Evolutionary conservation across 2,329 filamentous ascomycete species (phyloP), one percentile per base, ranked within the genome.

Genomic region (Colletotrichum somersetense): DNA sequence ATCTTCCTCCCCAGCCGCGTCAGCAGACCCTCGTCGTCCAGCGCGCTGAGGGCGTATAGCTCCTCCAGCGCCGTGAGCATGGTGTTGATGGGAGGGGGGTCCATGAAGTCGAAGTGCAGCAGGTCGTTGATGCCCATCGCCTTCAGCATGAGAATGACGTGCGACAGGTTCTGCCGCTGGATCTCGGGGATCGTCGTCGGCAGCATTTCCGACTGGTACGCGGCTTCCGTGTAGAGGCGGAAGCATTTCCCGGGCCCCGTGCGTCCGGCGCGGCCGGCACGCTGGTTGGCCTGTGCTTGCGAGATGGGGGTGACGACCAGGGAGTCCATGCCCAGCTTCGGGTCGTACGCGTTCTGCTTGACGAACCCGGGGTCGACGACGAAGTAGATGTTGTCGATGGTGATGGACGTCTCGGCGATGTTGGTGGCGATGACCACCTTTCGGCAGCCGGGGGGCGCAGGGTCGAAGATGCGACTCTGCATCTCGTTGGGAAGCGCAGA

Each of bases 41-140:
- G 87, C 0, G 96, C 96, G 4, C 92, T 94, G 14, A 99, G 85
- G 0, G 95, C 94, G 78, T 99, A 99, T 0, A 99, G 87, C 79
- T 98, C 96, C 82, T 99, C 97, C 4, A 99, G 85, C 0, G 96
- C 96, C 62, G 95, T 97, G 74, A 99, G 88, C 94, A 98, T 98
- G 16, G 96, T 98, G 78, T 98, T 98, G 40, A 96, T 96, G 0
- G 96, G 96, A 0, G 96, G 96, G 0, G 96, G 95, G 78, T 99
- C 96, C 96, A 99, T 98, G 78, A 99, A 99, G 82, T 98, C 96
- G 78, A 99, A 99, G 79, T 97, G 95, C 16, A 99, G 87, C 1
- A 99, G 86, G 79, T 99, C 96, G 79, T 99, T 98, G 81, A 99
- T 98, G 3, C 97, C 96, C 95, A 99, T 98, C 0, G 96, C 96